A percentile compares a stretch with the other conserved stretches of the same genome.
Conservation (phyloP, 495 filamentous ascomycete species). For the Oidiodendron maius region DNA sequence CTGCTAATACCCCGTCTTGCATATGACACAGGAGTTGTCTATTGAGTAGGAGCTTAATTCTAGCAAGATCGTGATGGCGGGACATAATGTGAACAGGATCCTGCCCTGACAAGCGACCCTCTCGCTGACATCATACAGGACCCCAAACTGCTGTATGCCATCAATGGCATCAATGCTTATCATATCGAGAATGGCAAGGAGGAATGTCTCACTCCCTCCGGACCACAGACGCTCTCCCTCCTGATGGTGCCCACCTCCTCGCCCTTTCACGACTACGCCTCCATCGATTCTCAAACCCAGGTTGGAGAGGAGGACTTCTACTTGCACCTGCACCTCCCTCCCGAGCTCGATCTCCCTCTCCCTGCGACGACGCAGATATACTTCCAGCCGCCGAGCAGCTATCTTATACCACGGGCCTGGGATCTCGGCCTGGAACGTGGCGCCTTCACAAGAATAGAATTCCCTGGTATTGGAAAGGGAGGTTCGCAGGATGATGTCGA, state of each 20-base stretch:
- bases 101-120: neutral
- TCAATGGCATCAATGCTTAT: conserved; percentile 78
- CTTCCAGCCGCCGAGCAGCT: conserved; percentile 82
- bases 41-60: too few species aligned
- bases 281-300: conserved; percentile 46
- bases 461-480: conserved; percentile 63
- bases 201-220: conserved; percentile 71
- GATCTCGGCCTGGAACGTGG: conserved; percentile 80
- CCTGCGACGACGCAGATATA: conserved; percentile 94
- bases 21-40: too few species aligned
- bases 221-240: conserved; percentile 81
- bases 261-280: conserved; percentile 55
- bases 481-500: conserved; percentile 87
- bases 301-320: conserved; percentile 87
- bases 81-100: conserved; percentile 41
- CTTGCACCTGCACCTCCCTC: conserved; percentile 84
- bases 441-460: conserved; percentile 86
- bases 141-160: conserved; percentile 75
- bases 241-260: conserved; percentile 89
- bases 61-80: conserved; percentile 38
- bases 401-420: conserved; percentile 90
- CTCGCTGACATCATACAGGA: conserved; percentile 34
- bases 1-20: too few species aligned
- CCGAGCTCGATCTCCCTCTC: conserved; percentile 86
- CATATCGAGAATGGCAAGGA: conserved; percentile 87